These are phyloP conservation scores for Brettanomyces bruxellensis DNA, from an alignment of 805 yeast genomes.

Conservation along the genomic window DNA sequence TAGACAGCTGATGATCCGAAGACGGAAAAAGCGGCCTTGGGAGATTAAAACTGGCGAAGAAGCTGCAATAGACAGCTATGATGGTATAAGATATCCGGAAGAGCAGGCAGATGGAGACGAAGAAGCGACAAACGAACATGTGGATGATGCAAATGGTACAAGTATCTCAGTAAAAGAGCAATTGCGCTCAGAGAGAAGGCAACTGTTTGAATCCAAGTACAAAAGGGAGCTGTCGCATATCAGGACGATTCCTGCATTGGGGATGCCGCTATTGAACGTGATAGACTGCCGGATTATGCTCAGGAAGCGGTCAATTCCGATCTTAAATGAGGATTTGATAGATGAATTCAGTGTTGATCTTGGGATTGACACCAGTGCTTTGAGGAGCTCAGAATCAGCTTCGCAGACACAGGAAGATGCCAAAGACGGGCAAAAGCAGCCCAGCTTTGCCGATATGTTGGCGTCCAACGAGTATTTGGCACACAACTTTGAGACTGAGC, in stretches of 20 bases:
- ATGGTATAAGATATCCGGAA: conserved; percentile 3
- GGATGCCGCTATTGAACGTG: conserved; percentile 44
- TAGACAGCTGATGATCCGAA: conserved; percentile 17
- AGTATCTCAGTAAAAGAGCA: conserved; percentile 16
- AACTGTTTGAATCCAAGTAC: conserved; percentile 22
- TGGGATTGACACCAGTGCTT: conserved; percentile 19
- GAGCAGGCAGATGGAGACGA: conserved; percentile 11
- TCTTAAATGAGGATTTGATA: conserved; percentile 24
- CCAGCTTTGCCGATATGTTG: conserved; percentile 15
- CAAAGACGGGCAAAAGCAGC: conserved; percentile 8
- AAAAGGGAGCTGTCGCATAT: conserved; percentile 24
- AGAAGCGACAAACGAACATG: not conserved
- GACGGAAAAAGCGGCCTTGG: not conserved
- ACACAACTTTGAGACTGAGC: conserved; percentile 24
- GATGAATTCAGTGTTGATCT: conserved; percentile 26
- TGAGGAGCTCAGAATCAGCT: conserved; percentile 3
- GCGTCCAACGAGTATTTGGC: conserved; percentile 22
- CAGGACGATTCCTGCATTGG: conserved; percentile 42
- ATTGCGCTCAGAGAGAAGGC: conserved; percentile 18
- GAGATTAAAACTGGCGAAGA: conserved; percentile 2
- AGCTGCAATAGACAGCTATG: conserved; percentile 4
- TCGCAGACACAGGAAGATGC: not conserved
- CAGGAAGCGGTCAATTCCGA: conserved; percentile 34
- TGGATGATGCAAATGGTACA: not conserved
- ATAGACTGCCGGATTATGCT: conserved; percentile 41